Evolutionary conservation across 164 flowering plant genomes (phyloP), one percentile per base, ranked within the genome.

Genomic region (Annona squamosa): DNA sequence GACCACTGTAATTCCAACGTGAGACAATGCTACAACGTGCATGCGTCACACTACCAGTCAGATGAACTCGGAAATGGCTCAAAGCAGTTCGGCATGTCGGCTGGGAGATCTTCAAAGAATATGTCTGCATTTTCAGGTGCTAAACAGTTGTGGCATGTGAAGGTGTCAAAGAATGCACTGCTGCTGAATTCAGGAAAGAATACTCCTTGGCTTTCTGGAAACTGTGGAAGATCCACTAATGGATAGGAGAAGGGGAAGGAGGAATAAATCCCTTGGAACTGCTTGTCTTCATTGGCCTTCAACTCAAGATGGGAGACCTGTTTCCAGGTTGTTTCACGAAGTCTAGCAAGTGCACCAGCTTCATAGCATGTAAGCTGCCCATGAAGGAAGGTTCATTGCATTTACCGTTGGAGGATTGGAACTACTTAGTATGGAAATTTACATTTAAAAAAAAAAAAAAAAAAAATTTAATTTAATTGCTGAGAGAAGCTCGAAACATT

Each of bases 71-170:
- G 85, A 45, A 80, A 72, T 12, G 80, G 59, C 48, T 82, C 86
- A 17, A 79, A 65, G 57, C 70, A 70, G 57, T 84, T 79, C 19
- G 81, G 68, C 79, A 79, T 74, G 70, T 90, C 91, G 0, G 80
- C 45, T 0, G 92, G 94, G 68, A 92, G 87, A 43, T 92, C 97
- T 73, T 86, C 90, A 4, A 90, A 84, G 81, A 90, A 86, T 65
- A 80, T 71, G 61, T 86, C 89, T 0, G 89, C 85, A 7, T 73
- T 48, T 12, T 62, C 81, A 6, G 78, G 69, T 59, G 71, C 80
- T 66, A 79, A 43, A 67, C 64, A 65, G 48, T 75, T 81, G 2
- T 65, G 37, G 1, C 70, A 18, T 19, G 77, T 85, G 69, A 87
- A 85, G 44, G 78, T 74, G 16, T 84, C 86, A 18, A 81, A 61